Evolutionary conservation across 805 yeast genomes (phyloP), one percentile per base, ranked within the genome.

Genomic region (Kodamaea restingae): DNA sequence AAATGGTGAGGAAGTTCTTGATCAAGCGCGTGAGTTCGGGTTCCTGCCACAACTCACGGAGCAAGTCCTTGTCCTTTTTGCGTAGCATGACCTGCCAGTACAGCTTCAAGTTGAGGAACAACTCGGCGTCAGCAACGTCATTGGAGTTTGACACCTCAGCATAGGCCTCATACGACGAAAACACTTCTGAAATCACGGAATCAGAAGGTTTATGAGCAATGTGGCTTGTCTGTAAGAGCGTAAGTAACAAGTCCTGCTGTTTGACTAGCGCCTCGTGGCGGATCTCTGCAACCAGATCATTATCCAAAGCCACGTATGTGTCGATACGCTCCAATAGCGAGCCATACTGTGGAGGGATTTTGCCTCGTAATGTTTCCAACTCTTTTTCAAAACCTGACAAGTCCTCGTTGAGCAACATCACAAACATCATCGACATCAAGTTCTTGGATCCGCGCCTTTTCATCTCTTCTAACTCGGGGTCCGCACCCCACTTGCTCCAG

Each of bases 41-140:
- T 50, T 90, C 95, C 33, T 78, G 79, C 95, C 96, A 87, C 31
- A 90, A 56, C 52, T 81, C 81, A 50, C 80, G 80, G 67, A 90
- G 61, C 31, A 83, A 63, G 40, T 79, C 77, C 55, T 87, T 88
- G 54, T 91, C 98, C 26, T 78, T 75, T 41, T 77, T 81, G 25
- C 93, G 73, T 1, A 85, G 65, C 46, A 73, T 73, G 12, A 84
- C 60, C 43, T 75, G 80, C 60, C 84, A 76, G 39, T 83, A 70
- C 40, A 81, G 80, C 43, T 76, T 78, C 10, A 84, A 54, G 44
- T 72, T 70, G 6, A 78, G 62, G 50, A 74, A 84, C 29, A 74
- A 51, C 15, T 67, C 66, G 1, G 58, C 40, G 3, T 40, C 39
- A 4, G 40, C 46, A 6, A 46, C 34, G 9, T 42, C 33, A 5